These are phyloP conservation scores for Penicillium fuscoglaucum DNA, from an alignment of 2,329 filamentous ascomycete genomes.

Conservation along the genomic window DNA sequence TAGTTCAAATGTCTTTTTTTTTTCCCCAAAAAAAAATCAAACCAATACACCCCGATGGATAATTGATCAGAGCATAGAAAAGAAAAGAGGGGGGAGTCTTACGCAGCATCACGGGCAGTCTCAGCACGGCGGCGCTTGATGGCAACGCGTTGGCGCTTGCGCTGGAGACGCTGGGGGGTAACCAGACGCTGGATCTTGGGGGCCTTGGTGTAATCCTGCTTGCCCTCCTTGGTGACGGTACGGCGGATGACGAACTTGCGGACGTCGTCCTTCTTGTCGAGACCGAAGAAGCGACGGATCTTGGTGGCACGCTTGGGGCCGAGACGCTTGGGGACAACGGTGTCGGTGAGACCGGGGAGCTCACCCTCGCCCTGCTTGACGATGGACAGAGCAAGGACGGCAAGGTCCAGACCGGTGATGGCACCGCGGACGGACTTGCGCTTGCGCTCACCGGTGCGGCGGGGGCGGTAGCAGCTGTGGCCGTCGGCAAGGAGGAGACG, in stretches of 20 bases:
- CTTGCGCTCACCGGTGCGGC: slow-evolving; percentile 98
- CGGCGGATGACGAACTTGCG: slow-evolving; percentile 99
- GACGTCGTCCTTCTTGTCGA: slow-evolving; percentile 99
- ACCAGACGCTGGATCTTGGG: slow-evolving; percentile 99
- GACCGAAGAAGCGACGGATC: slow-evolving; percentile 99
- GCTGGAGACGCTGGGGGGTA: slow-evolving; percentile 98
- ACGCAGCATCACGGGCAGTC: slow-evolving; percentile 97
- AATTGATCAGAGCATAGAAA: background rate
- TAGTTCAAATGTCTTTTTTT: slow-evolving; percentile 24
- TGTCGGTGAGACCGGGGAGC: slow-evolving; percentile 94
- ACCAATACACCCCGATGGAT: background rate
- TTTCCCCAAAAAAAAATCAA: slow-evolving; percentile 41
- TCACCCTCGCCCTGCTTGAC: slow-evolving; percentile 98
- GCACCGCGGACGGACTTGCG: slow-evolving; percentile 96
- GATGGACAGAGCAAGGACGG: slow-evolving; percentile 89
- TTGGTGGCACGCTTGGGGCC: slow-evolving; percentile 99
- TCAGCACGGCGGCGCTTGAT: slow-evolving; percentile 98
- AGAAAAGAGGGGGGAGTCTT: slow-evolving; percentile 56
- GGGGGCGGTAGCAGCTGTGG: slow-evolving; percentile 98
- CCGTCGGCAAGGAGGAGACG: slow-evolving; percentile 91
- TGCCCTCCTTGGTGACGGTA: slow-evolving; percentile 95
- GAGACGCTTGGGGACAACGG: slow-evolving; percentile 97
- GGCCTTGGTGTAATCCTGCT: slow-evolving; percentile 99
- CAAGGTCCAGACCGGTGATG: slow-evolving; percentile 95
- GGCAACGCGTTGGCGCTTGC: slow-evolving; percentile 97